These are phyloP conservation scores for Hypoxylon sp. DNA, from an alignment of 2,329 filamentous ascomycete genomes.

Conservation along the genomic window DNA sequence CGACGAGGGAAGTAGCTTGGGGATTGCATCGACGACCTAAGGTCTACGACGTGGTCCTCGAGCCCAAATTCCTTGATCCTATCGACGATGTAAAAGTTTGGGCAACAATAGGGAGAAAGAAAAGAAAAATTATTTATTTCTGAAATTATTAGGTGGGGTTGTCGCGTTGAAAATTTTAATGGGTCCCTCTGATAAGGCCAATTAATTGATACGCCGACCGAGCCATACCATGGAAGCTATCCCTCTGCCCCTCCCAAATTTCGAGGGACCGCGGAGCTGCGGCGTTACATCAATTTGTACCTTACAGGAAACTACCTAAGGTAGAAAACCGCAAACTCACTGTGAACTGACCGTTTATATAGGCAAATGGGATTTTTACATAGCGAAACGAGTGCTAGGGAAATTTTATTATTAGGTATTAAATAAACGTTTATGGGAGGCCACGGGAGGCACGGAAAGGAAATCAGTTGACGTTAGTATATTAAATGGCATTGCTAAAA, in stretches of 20 bases:
- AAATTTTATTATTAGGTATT: too few relatives aligned
- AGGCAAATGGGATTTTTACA: too few relatives aligned
- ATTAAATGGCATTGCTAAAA: too few relatives aligned
- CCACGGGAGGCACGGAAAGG: too few relatives aligned
- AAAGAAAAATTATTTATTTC: slow-evolving; percentile 37
- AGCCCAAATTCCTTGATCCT: slow-evolving; percentile 19
- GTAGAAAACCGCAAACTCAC: too few relatives aligned
- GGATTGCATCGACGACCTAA: slow-evolving; percentile 41
- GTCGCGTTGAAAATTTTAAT: slow-evolving; percentile 33
- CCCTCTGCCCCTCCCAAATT: slow-evolving; percentile 17
- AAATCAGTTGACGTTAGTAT: too few relatives aligned
- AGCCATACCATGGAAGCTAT: too few relatives aligned
- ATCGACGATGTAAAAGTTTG: slow-evolving; percentile 12
- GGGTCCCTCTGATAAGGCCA: slow-evolving; percentile 23
- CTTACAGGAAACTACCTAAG: neutral
- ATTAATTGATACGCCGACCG: slow-evolving; percentile 11
- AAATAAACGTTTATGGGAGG: too few relatives aligned
- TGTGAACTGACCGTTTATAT: too few relatives aligned
- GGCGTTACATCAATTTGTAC: neutral
- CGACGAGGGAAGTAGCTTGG: slow-evolving; percentile 9
- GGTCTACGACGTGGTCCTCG: slow-evolving; percentile 39
- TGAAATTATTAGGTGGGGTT: slow-evolving; percentile 38
- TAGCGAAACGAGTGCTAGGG: too few relatives aligned
- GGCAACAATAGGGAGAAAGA: slow-evolving; percentile 26
- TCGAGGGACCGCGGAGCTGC: neutral